A percentile compares a stretch with the other conserved stretches of the same genome.
Evolutionary conservation across 768 basidiomycete genomes (phyloP).

Genomic region (Amanita pseudoporphyria): DNA sequence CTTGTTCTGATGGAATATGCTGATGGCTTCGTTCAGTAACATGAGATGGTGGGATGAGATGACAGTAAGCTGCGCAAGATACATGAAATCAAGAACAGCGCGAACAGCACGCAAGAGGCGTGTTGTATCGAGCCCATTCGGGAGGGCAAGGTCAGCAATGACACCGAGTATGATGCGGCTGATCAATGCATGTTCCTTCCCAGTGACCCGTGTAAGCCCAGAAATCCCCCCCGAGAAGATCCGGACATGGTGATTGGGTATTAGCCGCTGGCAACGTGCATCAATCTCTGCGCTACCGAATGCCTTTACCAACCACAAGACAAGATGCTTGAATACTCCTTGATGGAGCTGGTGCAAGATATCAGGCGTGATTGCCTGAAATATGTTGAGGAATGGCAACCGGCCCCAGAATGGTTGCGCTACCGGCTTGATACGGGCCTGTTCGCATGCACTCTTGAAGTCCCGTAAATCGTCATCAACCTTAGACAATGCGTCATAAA

Average conservation of each 20-base stretch:
- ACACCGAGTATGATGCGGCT: conserved; percentile 18
- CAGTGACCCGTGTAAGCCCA: conserved; percentile 30
- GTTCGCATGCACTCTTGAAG: conserved; percentile 10
- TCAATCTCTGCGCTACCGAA: conserved; percentile 26
- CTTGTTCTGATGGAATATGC: conserved; percentile 21
- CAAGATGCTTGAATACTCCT: too few relatives aligned
- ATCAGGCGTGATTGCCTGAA: too few relatives aligned
- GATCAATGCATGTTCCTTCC: conserved; percentile 27
- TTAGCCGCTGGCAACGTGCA: conserved; percentile 19
- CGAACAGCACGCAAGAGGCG: conserved; percentile 8
- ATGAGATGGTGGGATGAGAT: conserved; percentile 11
- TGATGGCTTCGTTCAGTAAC: too few relatives aligned
- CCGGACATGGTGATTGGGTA: too few relatives aligned
- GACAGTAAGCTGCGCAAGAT: conserved; percentile 11
- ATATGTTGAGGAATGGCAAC: too few relatives aligned
- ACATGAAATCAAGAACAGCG: conserved; percentile 18
- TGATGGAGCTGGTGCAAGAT: too few relatives aligned
- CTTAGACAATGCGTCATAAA: background rate
- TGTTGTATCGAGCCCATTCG: background rate
- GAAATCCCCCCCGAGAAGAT: too few relatives aligned
- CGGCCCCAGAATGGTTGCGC: conserved; percentile 30
- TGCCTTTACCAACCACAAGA: conserved; percentile 22
- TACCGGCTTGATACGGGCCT: too few relatives aligned
- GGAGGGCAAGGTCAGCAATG: conserved; percentile 8
- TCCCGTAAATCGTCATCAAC: background rate